Conservation (phyloP, 306 rosid genomes). For the Pyrus bretschneideri region DNA sequence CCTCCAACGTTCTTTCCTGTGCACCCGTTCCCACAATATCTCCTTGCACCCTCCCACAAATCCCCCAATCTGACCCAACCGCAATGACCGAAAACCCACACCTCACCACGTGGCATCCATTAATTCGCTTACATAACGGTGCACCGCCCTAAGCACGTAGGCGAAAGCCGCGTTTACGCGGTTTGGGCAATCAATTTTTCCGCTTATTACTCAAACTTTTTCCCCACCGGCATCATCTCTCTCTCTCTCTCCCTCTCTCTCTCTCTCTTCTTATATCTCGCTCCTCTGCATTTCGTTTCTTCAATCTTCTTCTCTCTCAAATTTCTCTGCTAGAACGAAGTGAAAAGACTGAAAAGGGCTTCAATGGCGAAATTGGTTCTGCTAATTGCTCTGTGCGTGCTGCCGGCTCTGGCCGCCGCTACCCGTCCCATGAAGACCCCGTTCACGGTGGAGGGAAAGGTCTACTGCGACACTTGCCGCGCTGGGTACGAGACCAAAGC, state of each 20-base stretch:
- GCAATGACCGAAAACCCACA: neutral
- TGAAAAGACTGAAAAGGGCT: neutral
- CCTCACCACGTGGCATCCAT: neutral
- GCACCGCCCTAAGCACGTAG: neutral
- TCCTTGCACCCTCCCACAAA: neutral
- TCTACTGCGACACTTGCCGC: conserved; percentile 77
- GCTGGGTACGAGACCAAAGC: conserved; percentile 85
- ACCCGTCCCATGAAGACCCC: conserved; percentile 51
- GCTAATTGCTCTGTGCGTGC: conserved; percentile 37
- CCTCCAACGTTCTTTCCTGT: neutral
- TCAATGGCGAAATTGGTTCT: conserved; percentile 34
- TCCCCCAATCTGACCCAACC: neutral
- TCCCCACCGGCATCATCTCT: neutral
- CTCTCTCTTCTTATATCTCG: neutral
- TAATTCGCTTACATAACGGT: rapidly evolving
- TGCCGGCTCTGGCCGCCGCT: conserved; percentile 72
- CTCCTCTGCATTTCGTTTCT: neutral
- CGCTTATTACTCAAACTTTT: neutral
- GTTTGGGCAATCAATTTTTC: neutral
- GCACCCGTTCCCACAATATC: neutral
- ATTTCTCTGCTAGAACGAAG: neutral
- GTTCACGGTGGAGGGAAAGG: conserved; percentile 48
- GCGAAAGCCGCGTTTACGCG: neutral
- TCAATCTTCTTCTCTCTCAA: neutral
- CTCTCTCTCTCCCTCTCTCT: too few species aligned